Evolutionary conservation across 179 eudicot genomes (phyloP), one percentile per base, ranked within the genome.

Genomic region (Silene noctiflora): DNA sequence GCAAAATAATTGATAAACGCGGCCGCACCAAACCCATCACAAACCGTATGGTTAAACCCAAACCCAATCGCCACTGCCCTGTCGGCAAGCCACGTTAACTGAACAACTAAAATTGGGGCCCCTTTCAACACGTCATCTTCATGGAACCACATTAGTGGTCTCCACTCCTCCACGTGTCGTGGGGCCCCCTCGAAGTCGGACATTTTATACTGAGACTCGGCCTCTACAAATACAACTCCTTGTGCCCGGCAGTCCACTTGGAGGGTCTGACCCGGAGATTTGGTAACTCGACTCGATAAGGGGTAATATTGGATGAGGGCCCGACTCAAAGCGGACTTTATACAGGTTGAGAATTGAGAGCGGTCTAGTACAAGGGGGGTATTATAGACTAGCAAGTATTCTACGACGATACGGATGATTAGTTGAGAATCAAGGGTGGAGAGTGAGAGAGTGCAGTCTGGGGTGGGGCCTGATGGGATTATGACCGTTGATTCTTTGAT

Each of bases 61-160:
- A 86, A 84, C 9, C 80, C 88, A 35, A 90, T n/a, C 0, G 88
- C 85, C 0, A 85, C 93, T 4, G 83, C 80, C 7, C 88, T 91
- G 63, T 89, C 91, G 4, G 88, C 73, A 1, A 92, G 91, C 97
- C 97, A 92, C 64, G 97, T 90, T 75, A 92, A 89, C 87, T 90
- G 97, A 27, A 90, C 86, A 3, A 86, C 91, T 6, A 90, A 62
- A 0, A 88, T 86, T 61, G 93, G 96, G 29, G 67, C 89, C 69
- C 91, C 94, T 2, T 72, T 76, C 10, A 87, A 82, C 4, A 88
- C 84, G 29, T 89, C 91, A n/a, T 80, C 83, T 25, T 83, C 87
- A 29, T 83, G 78, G 29, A 79, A 67, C n/a, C 89, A 82, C 71
- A 92, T 44, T 6, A 92, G 73, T 73, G 83, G 79, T 58, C 89